Base-by-base conservation (phyloP, 129 eudicot genomes). In the Artemisia argyi region DNA sequence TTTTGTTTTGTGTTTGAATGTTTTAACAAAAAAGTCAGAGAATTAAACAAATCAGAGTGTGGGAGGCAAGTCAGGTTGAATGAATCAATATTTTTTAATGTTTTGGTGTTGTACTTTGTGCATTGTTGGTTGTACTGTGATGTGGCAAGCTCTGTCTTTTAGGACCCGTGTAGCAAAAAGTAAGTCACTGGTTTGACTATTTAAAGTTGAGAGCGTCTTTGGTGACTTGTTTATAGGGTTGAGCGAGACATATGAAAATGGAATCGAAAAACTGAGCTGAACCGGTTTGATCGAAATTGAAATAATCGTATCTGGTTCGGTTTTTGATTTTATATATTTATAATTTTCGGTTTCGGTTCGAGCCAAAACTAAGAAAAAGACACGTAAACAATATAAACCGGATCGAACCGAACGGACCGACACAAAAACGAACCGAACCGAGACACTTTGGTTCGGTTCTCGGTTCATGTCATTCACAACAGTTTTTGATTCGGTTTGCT, bases 61-160 rank as follows among this genome's bases (percentile, higher is more conserved):
- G 82, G 82, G 82, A 65, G 78, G 73, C 82, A 78, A 78, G 77
- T 78, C 44, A 78, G 78, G 82, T 71, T 70, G 67, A 66, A 66
- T 76, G 57, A 60, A 60, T 60, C 65, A 11, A 60, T 35, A 64
- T 51, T 66, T 35, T 10, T 7, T 11, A 11, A 59, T 1, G 6
- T 3, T 28, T 30, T 30, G 18, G 42, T 17, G 69, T 61, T 12
- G 81, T 77, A 70, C 81, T 5, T 61, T 19, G 17, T 39, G 81
- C 76, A 61, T 11, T 53, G 64, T 9, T 7, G 13, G 46, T 71
- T 78, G 82, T 78, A 71, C 82, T 2, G 3, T 51, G 59, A 39
- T 14, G 48, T 78, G 72, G 66, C 67, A 20, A 62, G 76, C 72
- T 70, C 76, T 54, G 46, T 49, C 71, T 77, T 77, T 68, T 26